phyloP scores from a whole-genome alignment of 352 stramenopile species.

The Phytophthora pluvialis region DNA sequence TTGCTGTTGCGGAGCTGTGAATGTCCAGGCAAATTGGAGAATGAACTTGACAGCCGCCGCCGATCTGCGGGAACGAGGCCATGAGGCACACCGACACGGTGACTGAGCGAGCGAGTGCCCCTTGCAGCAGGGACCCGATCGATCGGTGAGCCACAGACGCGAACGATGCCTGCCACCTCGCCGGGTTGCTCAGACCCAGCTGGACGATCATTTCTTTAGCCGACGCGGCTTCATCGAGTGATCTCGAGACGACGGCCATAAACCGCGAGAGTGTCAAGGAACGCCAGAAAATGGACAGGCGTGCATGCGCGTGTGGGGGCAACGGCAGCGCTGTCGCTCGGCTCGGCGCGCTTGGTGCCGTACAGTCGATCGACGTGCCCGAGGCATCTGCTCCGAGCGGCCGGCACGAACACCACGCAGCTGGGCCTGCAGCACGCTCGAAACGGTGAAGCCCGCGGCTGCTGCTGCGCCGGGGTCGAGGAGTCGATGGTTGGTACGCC shows the following conservation, averaged over 20 bases:
- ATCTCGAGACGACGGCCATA: constrained; percentile 5
- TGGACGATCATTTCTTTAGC: constrained; percentile 29
- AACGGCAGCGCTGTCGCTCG: not conserved
- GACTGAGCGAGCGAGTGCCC: not conserved
- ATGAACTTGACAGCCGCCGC: constrained; percentile 16
- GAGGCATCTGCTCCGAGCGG: constrained; percentile 12
- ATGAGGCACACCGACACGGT: constrained; percentile 7
- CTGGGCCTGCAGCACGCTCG: constrained; percentile 5
- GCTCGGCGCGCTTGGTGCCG: not conserved
- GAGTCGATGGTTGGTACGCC: not conserved
- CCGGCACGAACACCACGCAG: constrained; percentile 11
- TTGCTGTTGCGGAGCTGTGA: no score
- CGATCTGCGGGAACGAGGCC: not conserved
- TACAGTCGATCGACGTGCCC: constrained; percentile 7
- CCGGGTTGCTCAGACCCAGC: constrained; percentile 24
- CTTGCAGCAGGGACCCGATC: constrained; percentile 19
- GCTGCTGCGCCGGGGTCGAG: not conserved
- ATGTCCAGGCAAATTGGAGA: constrained; percentile 31
- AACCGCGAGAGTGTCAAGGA: constrained; percentile 4
- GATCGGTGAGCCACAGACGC: constrained; percentile 9
- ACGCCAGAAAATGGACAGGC: constrained; percentile 8
- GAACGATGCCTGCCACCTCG: constrained; percentile 20
- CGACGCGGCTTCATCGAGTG: constrained; percentile 6
- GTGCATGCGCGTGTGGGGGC: not conserved
- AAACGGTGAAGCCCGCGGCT: constrained; percentile 1